Percentiles rank a stretch among this genome's conserved stretches.
phyloP scores from a whole-genome alignment of 2,329 filamentous ascomycete species.

The Monosporascus sp. region DNA sequence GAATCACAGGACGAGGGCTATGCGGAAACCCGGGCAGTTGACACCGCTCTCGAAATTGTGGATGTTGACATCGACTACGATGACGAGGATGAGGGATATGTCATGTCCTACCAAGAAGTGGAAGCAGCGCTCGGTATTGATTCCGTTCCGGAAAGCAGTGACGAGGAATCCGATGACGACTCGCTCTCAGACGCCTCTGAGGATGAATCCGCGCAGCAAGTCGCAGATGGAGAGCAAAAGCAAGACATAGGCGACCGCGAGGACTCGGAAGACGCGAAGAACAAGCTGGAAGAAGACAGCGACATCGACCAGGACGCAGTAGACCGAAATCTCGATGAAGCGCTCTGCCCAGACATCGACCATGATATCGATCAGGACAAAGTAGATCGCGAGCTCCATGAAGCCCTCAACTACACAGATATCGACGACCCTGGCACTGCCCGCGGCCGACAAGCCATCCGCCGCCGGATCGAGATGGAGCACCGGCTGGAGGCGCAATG shows the following conservation, averaged over 20 bases:
- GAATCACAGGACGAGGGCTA: background rate
- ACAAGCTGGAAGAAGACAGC: constrained; percentile 2
- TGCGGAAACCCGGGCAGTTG: background rate
- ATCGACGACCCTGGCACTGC: constrained; percentile 8
- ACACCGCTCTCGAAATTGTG: background rate
- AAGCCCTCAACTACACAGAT: constrained; percentile 18
- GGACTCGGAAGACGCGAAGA: constrained; percentile 5
- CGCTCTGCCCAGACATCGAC: constrained; percentile 10
- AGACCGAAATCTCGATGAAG: constrained; percentile 10
- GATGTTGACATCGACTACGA: constrained; percentile 7
- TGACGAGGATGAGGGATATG: constrained; percentile 9
- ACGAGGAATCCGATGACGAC: background rate
- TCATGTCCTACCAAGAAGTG: constrained; percentile 39
- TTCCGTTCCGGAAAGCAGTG: background rate
- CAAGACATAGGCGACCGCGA: background rate
- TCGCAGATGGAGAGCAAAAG: too few species aligned
- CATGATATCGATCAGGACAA: background rate
- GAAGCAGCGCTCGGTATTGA: constrained; percentile 32
- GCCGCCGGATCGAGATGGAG: constrained; percentile 17
- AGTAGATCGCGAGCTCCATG: constrained; percentile 11
- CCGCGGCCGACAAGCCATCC: constrained; percentile 9
- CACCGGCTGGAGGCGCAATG: constrained; percentile 20
- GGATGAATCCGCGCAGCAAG: background rate
- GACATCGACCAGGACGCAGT: constrained; percentile 5
- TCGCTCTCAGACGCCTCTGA: constrained; percentile 1